These are phyloP conservation scores for Cadophora luteo-olivacea DNA, from an alignment of 2,329 filamentous ascomycete species.

Conservation along the genomic window DNA sequence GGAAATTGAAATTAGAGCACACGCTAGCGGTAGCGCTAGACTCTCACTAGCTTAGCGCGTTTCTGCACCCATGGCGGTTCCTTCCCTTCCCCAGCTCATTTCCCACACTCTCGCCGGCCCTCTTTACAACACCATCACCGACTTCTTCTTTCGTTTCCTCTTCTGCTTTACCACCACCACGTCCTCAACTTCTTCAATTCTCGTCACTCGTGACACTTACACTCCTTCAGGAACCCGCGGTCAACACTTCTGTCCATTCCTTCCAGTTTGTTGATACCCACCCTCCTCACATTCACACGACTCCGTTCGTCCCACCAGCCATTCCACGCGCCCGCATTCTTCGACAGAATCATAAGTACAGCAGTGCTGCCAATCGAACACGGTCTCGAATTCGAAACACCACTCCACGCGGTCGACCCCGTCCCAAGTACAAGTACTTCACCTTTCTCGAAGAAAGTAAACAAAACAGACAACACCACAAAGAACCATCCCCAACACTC, in stretches of 20 bases:
- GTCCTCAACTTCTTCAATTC: constrained; percentile 21
- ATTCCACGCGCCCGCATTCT: constrained; percentile 26
- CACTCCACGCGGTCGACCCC: constrained; percentile 27
- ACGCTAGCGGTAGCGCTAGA: not conserved
- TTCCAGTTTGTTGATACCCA: constrained; percentile 27
- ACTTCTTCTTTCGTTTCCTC: constrained; percentile 29
- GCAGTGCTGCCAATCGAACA: constrained; percentile 41
- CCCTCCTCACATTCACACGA: constrained; percentile 21
- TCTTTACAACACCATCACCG: constrained; percentile 14
- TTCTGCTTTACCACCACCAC: constrained; percentile 28
- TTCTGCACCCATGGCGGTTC: not conserved
- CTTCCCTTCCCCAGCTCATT: constrained; percentile 5
- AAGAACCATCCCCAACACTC: constrained; percentile 9
- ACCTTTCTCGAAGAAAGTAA: constrained; percentile 39
- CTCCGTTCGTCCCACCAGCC: constrained; percentile 10
- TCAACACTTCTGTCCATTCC: constrained; percentile 29
- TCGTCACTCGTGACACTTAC: constrained; percentile 38
- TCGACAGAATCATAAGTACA: constrained; percentile 42
- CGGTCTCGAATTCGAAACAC: constrained; percentile 22
- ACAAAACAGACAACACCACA: constrained; percentile 7
- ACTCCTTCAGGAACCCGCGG: constrained; percentile 32
- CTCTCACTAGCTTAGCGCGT: not conserved
- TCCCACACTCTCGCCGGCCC: not conserved
- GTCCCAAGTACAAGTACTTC: constrained; percentile 26
- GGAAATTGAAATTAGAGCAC: constrained; percentile 10